These are phyloP conservation scores for Russula sp. DNA, from an alignment of 768 basidiomycete species.

Conservation along the genomic window DNA sequence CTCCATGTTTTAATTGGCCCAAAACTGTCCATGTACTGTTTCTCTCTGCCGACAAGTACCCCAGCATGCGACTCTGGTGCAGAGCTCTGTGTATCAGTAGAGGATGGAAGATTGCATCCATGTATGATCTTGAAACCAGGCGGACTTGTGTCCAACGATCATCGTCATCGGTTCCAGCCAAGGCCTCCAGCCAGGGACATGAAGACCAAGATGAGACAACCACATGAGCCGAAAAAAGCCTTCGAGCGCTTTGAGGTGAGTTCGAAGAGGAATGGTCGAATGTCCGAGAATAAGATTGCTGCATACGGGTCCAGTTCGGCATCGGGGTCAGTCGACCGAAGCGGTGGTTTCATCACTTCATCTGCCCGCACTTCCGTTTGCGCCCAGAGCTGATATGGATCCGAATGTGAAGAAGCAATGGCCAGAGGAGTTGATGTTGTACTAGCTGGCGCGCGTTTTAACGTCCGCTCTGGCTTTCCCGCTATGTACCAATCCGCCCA, in stretches of 20 bases:
- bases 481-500: slow-evolving; percentile 63
- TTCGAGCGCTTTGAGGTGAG: slow-evolving; percentile 47
- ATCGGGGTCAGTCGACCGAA: slow-evolving; percentile 51
- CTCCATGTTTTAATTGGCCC: slow-evolving; percentile 70
- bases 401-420: slow-evolving; percentile 39
- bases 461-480: slow-evolving; percentile 39
- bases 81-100: slow-evolving; percentile 36
- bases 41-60: slow-evolving; percentile 62
- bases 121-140: slow-evolving; percentile 44
- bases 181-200: slow-evolving; percentile 60
- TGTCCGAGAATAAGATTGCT: slow-evolving; percentile 69
- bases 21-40: slow-evolving; percentile 57
- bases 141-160: slow-evolving; percentile 63
- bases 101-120: slow-evolving; percentile 53
- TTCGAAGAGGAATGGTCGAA: slow-evolving; percentile 54
- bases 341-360: slow-evolving; percentile 44
- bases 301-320: slow-evolving; percentile 65
- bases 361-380: slow-evolving; percentile 54
- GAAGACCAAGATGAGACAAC: slow-evolving; percentile 68
- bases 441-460: slow-evolving; percentile 16
- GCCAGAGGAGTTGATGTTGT: slow-evolving; percentile 13
- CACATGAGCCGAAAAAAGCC: slow-evolving; percentile 62
- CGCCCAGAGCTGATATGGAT: slow-evolving; percentile 71
- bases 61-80: slow-evolving; percentile 63
- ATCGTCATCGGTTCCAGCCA: slow-evolving; percentile 42